Base-by-base conservation (phyloP, 176 grass and related monocot species). In the Miscanthus lutarioriparius region DNA sequence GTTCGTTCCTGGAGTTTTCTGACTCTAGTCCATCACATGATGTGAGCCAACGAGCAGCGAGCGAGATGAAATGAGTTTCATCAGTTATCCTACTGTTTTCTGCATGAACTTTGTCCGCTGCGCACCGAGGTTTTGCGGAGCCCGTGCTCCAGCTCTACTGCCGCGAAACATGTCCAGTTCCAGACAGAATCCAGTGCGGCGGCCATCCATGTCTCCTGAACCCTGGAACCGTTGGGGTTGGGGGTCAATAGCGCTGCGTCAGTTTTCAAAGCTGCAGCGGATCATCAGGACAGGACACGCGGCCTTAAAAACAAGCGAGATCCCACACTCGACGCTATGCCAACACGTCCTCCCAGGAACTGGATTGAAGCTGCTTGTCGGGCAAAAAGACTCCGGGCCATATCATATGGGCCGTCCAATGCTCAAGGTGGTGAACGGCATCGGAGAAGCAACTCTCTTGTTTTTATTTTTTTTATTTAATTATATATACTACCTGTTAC, bases 321-420 rank as follows among this genome's bases (percentile, higher is more conserved):
- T 16, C 45, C 38, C 32, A 33, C 32, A 33, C 32, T 33, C 32
- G 32, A 33, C 32, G 3, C 32, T 33, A 32, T 32, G 30, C 32
- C 32, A 33, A 33, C 32, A 65, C 85, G 41, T 3, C 23, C 70
- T 75, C 78, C 85, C 33, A 81, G 14, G 63, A 75, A 75, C 61
- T 68, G 62, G 44, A 26, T 81, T 67, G 64, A 41, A 75, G 66
- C 85, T 25, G 59, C 14, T 37, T 56, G 85, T 66, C 58, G 69
- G 58, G 56, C 70, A 67, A 28, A 67, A 28, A 74, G 77, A 80
- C 80, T 86, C 77, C 40, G 71, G 58, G 10, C 10, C 65, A 28
- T 43, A 64, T 37, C 67, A 39, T 6, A 71, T 25, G 84, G n/a
- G 26, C 76, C 28, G 30, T 63, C 40, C 84, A 74, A 30, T 13